phyloP scores from a whole-genome alignment of 805 yeast genomes.

The Monosporozyma unispora region DNA sequence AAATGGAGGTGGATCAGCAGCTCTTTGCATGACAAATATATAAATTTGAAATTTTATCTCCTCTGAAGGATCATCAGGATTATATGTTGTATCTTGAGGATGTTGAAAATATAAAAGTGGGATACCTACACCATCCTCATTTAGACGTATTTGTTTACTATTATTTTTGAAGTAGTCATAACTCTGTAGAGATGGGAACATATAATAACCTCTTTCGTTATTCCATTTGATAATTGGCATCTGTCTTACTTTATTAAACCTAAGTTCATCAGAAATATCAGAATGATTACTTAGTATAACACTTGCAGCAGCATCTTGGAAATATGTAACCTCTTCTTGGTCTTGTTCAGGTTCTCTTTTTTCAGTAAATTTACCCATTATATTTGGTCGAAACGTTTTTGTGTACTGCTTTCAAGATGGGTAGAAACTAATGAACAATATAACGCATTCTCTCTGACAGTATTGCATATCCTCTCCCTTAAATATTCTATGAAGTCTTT shows the following conservation, averaged over 20 bases:
- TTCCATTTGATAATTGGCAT: constrained; percentile 5
- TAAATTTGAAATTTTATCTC: constrained; percentile 3
- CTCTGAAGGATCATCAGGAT: background rate
- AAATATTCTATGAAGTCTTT: background rate
- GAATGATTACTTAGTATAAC: background rate
- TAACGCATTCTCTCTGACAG: too few relatives aligned
- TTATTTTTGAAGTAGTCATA: constrained; percentile 10
- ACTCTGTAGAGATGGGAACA: constrained; percentile 14
- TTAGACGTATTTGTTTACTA: constrained; percentile 1
- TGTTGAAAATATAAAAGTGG: constrained; percentile 10
- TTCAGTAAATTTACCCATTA: background rate
- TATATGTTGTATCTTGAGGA: background rate
- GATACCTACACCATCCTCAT: constrained; percentile 13
- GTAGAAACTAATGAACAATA: too few relatives aligned
- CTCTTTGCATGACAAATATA: constrained; percentile 6
- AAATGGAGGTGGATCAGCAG: constrained; percentile 11
- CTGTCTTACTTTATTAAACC: constrained; percentile 7
- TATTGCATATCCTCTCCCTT: too few relatives aligned
- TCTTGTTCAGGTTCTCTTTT: background rate
- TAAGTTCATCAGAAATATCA: background rate
- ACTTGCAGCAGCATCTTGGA: background rate
- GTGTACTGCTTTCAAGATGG: too few relatives aligned
- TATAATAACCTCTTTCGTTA: constrained; percentile 5
- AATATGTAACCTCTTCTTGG: background rate
- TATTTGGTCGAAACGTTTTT: background rate